Evolutionary conservation across 768 basidiomycete species (phyloP).

Genomic region (Amanita jacksonii): DNA sequence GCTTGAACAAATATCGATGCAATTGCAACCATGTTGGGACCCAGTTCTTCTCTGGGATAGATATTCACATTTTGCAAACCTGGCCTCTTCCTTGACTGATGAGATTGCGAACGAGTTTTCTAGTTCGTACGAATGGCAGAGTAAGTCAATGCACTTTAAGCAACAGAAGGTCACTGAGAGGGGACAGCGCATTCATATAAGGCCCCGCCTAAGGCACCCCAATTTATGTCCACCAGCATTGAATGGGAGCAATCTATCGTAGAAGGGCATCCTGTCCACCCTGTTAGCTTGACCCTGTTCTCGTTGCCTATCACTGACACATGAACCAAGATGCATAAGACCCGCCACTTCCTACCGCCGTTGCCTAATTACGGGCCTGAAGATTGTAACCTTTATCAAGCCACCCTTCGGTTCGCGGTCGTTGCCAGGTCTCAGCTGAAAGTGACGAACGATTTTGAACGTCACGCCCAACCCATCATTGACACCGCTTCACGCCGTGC

Average conservation of each 20-base stretch:
- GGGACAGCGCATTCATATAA: slow-evolving; percentile 36
- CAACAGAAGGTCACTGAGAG: neutral
- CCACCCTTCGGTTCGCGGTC: slow-evolving; percentile 37
- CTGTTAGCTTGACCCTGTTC: slow-evolving; percentile 22
- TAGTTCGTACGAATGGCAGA: slow-evolving; percentile 46
- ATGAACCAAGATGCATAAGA: slow-evolving; percentile 45
- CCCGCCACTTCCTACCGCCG: slow-evolving; percentile 41
- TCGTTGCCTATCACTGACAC: neutral
- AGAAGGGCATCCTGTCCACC: slow-evolving; percentile 52
- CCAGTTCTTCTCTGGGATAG: slow-evolving; percentile 35
- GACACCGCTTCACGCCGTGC: slow-evolving; percentile 28
- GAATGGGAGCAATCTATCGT: slow-evolving; percentile 55
- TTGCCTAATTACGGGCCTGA: slow-evolving; percentile 35
- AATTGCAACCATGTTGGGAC: slow-evolving; percentile 21
- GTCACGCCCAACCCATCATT: slow-evolving; percentile 30
- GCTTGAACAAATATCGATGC: slow-evolving; percentile 14
- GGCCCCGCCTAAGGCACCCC: slow-evolving; percentile 35
- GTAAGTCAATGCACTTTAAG: slow-evolving; percentile 18
- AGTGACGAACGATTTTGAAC: slow-evolving; percentile 43
- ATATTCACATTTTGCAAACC: slow-evolving; percentile 26
- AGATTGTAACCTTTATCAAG: slow-evolving; percentile 39
- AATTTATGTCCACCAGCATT: slow-evolving; percentile 37
- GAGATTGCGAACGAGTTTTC: slow-evolving; percentile 39
- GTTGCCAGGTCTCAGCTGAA: slow-evolving; percentile 33
- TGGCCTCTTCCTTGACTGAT: slow-evolving; percentile 23